phyloP scores from a whole-genome alignment of 2,329 filamentous ascomycete species.

The Xylariaceae sp. region DNA sequence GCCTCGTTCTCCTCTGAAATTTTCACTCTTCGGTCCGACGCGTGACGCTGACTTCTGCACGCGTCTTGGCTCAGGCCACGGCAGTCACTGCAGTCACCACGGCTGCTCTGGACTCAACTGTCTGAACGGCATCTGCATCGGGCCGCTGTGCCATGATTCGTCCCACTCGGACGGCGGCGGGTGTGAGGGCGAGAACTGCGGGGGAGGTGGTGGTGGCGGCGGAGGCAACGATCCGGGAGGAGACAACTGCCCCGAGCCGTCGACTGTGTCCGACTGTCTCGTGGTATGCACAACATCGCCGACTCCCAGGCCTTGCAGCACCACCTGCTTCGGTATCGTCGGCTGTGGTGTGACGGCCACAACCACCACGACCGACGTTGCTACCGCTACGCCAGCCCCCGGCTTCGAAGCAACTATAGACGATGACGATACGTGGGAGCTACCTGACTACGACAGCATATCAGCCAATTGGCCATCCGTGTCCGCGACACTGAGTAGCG shows the following conservation, averaged over 20 bases:
- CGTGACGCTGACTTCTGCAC: too few relatives aligned
- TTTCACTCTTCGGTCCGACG: too few relatives aligned
- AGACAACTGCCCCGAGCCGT: conserved; percentile 1
- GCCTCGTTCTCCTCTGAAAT: too few relatives aligned
- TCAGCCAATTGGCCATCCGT: not conserved
- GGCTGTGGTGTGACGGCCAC: conserved; percentile 5
- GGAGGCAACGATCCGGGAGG: not conserved
- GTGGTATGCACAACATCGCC: conserved; percentile 3
- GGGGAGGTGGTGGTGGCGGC: conserved; percentile 1
- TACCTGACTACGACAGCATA: not conserved
- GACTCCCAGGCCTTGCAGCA: conserved; percentile 1
- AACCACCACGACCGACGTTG: conserved; percentile 1
- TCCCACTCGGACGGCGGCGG: too few relatives aligned
- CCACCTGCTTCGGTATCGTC: conserved; percentile 1
- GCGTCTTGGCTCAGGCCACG: too few relatives aligned
- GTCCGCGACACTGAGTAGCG: not conserved
- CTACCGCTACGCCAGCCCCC: conserved; percentile 1
- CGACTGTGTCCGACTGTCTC: conserved; percentile 2
- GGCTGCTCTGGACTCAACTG: too few relatives aligned
- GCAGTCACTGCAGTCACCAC: too few relatives aligned
- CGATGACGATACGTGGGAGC: not conserved
- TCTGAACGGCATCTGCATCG: too few relatives aligned
- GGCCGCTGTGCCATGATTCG: too few relatives aligned
- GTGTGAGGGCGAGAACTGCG: too few relatives aligned
- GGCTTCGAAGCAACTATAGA: not conserved